A percentile compares a stretch with the other conserved stretches of the same genome.
Evolutionary conservation across 352 stramenopile species (phyloP).

Genomic region (Pythium plurisporium): DNA sequence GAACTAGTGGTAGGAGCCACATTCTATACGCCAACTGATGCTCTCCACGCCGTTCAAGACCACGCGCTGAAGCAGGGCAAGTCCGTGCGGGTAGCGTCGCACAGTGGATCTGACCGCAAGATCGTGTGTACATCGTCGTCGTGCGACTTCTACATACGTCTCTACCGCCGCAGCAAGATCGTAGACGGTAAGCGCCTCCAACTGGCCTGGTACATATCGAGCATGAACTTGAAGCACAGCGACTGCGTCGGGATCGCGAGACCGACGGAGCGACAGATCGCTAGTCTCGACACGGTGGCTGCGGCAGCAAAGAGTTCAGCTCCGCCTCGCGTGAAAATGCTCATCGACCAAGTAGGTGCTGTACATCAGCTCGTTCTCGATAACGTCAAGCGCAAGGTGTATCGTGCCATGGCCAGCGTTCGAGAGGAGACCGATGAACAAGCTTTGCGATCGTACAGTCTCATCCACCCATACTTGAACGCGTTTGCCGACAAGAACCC

Average conservation of each 20-base stretch:
- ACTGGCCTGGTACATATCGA: not conserved
- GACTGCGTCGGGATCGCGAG: not conserved
- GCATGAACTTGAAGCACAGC: constrained; percentile 8
- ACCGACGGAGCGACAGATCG: constrained; percentile 6
- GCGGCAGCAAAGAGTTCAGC: not conserved
- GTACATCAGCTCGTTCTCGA: not conserved
- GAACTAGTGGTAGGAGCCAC: not conserved
- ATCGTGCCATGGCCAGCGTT: constrained; percentile 3
- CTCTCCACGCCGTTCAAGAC: not conserved
- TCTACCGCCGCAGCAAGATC: not conserved
- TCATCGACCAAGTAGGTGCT: constrained; percentile 4
- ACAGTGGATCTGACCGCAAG: not conserved
- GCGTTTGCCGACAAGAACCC: not conserved
- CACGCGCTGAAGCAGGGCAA: not conserved
- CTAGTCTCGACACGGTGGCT: not conserved
- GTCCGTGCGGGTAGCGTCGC: not conserved
- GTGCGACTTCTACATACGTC: not conserved
- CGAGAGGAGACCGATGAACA: not conserved
- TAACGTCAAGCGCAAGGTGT: constrained; percentile 3
- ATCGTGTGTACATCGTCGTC: constrained; percentile 1
- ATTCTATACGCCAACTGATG: not conserved
- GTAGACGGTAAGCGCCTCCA: not conserved
- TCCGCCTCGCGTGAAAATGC: not conserved
- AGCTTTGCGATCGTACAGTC: not conserved
- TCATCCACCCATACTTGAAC: constrained; percentile 1